Evolutionary conservation across 208 protist species (phyloP).

Genomic region (Trypanosoma caninum): DNA sequence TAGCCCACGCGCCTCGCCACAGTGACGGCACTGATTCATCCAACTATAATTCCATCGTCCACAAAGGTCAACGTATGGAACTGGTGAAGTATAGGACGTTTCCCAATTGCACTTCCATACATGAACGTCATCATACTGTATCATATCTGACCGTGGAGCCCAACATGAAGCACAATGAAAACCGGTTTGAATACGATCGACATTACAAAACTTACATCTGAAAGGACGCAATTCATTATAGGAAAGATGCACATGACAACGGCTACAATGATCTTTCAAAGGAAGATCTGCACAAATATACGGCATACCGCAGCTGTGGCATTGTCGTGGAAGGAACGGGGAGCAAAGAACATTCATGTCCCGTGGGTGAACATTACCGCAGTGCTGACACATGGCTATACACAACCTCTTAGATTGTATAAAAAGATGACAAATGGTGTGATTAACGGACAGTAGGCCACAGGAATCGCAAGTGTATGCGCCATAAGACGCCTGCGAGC

Average conservation of each 20-base stretch:
- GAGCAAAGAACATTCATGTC: slow-evolving; percentile 49
- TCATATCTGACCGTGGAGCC: slow-evolving; percentile 42
- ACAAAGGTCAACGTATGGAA: slow-evolving; percentile 24
- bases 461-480: slow-evolving; percentile 56
- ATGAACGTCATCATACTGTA: slow-evolving; percentile 25
- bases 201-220: slow-evolving; percentile 38
- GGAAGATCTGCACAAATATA: slow-evolving; percentile 21
- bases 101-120: slow-evolving; percentile 78
- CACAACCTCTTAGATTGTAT: slow-evolving; percentile 17
- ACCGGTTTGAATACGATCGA: slow-evolving; percentile 30
- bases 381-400: slow-evolving; percentile 50
- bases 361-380: slow-evolving; percentile 56
- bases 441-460: slow-evolving; percentile 4
- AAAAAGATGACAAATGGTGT: not conserved
- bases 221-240: slow-evolving; percentile 71
- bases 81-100: not conserved
- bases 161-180: slow-evolving; percentile 60
- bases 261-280: slow-evolving; percentile 22
- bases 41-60: slow-evolving; percentile 84
- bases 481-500: slow-evolving; percentile 17
- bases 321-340: slow-evolving; percentile 50
- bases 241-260: slow-evolving; percentile 43
- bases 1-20: slow-evolving; percentile 37
- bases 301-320: slow-evolving; percentile 47
- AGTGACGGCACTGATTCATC: slow-evolving; percentile 34